Evolutionary conservation across 768 basidiomycete species (phyloP).

Genomic region (Pulveroboletus sp.): DNA sequence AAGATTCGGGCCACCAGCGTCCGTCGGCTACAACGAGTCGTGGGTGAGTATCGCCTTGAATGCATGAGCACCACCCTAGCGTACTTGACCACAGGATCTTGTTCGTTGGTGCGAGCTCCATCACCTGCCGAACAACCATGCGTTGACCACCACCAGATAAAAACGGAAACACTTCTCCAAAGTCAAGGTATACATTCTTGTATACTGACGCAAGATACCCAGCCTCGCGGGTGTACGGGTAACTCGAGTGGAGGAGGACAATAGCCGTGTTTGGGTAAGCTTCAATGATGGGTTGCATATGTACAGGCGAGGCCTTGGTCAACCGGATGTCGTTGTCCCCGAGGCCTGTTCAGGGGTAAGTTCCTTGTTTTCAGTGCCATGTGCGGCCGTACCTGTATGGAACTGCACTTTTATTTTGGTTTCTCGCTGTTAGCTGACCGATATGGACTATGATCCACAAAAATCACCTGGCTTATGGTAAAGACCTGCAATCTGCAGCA

Average conservation of each 20-base stretch:
- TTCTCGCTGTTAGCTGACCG: background rate
- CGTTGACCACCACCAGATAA: constrained; percentile 63
- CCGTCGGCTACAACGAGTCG: constrained; percentile 16
- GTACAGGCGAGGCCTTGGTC: constrained; percentile 54
- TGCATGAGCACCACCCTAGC: constrained; percentile 13
- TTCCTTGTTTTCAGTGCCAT: background rate
- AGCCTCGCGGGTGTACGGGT: constrained; percentile 75
- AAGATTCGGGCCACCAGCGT: constrained; percentile 69
- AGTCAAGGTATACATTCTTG: constrained; percentile 72
- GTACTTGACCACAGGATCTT: constrained; percentile 81
- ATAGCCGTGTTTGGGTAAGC: constrained; percentile 56
- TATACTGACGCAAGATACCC: constrained; percentile 73
- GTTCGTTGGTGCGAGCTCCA: constrained; percentile 71
- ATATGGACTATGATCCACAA: background rate
- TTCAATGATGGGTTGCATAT: constrained; percentile 65
- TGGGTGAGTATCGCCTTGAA: background rate
- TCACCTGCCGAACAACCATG: constrained; percentile 52
- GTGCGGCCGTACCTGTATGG: constrained; percentile 49
- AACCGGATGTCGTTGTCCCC: constrained; percentile 71
- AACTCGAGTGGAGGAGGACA: constrained; percentile 72
- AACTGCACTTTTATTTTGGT: constrained; percentile 59
- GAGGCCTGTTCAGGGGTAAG: constrained; percentile 36
- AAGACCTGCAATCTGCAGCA: constrained; percentile 49
- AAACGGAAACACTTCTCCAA: constrained; percentile 74
- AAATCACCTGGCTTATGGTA: constrained; percentile 56